These are phyloP conservation scores for Ceratobasidium theobromae DNA, from an alignment of 1,284 basidiomycete genomes.

Conservation along the genomic window DNA sequence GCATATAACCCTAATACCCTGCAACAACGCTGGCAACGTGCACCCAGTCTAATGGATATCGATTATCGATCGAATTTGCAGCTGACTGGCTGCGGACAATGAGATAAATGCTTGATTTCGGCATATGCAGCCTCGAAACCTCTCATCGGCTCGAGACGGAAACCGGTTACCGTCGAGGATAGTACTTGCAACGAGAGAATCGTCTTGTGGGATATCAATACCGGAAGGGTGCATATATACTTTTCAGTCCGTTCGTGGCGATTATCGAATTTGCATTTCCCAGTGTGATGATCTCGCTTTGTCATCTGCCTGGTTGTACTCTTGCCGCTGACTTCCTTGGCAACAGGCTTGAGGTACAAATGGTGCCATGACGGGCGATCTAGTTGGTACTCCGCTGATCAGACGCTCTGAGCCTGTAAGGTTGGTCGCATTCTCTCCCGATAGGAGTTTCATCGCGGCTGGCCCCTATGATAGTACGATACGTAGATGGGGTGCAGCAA, in stretches of 20 bases:
- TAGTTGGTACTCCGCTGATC: not conserved
- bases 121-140: conserved; percentile 28
- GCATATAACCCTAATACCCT: too few relatives aligned
- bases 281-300: not conserved
- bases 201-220: not conserved
- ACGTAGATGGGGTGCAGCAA: not conserved
- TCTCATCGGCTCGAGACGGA: not conserved
- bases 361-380: not conserved
- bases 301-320: not conserved
- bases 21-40: too few relatives aligned
- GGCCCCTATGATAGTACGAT: not conserved
- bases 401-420: not conserved
- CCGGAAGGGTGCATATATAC: not conserved
- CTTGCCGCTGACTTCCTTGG: not conserved
- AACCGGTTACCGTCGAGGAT: not conserved
- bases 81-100: not conserved
- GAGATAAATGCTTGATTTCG: conserved; percentile 6
- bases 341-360: not conserved
- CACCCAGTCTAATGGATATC: not conserved
- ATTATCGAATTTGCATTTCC: not conserved
- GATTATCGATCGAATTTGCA: not conserved
- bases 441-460: not conserved
- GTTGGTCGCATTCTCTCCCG: not conserved
- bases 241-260: not conserved
- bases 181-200: not conserved